These are phyloP conservation scores for Platanthera zijinensis DNA, from an alignment of 106 monocot species.

Conservation along the genomic window DNA sequence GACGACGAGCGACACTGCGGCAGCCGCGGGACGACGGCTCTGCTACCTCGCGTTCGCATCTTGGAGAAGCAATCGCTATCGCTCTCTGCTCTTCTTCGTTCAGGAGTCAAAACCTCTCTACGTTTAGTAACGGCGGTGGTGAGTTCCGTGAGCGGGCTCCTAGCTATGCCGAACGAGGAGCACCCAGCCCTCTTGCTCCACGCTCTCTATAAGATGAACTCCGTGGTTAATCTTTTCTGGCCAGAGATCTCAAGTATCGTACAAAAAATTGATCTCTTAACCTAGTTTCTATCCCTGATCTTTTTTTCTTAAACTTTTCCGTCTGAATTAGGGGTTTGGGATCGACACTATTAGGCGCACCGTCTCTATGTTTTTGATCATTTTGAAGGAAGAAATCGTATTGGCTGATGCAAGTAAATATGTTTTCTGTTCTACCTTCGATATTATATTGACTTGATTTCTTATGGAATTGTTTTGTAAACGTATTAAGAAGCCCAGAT, in stretches of 20 bases:
- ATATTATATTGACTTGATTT: neutral
- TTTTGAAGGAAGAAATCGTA: too few relatives aligned
- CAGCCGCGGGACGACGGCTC: too few relatives aligned
- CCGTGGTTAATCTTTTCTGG: conserved; percentile 83
- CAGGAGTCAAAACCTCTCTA: neutral
- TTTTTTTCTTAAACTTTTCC: neutral
- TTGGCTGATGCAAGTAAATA: too few relatives aligned
- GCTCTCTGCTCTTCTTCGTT: neutral
- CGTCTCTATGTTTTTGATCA: neutral
- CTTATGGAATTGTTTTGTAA: neutral
- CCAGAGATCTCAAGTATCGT: conserved; percentile 91
- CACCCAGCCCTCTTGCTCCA: conserved; percentile 74
- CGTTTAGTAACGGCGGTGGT: conserved; percentile 31
- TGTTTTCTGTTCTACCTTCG: neutral
- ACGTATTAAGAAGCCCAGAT: neutral
- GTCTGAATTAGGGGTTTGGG: conserved; percentile 6
- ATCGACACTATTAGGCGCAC: too few relatives aligned
- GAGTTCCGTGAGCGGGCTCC: conserved; percentile 73
- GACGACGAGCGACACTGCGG: too few relatives aligned
- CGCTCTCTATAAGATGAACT: conserved; percentile 73
- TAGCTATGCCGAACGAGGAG: conserved; percentile 77
- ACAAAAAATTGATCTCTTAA: conserved; percentile 41
- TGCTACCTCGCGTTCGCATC: too few relatives aligned
- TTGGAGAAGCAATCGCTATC: too few relatives aligned
- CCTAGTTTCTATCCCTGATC: neutral